A percentile compares a stretch with the other conserved stretches of the same genome.
Conservation (phyloP, 176 grass and related monocot species). For the Triticum turgidum region DNA sequence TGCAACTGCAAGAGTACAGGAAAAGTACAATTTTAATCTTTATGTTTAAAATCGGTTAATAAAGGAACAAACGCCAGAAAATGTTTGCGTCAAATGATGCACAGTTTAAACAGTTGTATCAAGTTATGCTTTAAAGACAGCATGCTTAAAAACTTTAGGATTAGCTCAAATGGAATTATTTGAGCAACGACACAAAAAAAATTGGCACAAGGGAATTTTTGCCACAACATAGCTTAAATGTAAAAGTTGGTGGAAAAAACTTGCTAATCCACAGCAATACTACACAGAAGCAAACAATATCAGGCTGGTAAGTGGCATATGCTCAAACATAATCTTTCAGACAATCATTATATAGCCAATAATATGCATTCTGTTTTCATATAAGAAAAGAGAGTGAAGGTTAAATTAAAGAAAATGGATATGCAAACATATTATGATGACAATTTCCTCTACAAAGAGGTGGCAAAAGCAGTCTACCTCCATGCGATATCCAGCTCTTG, state of each 20-base stretch:
- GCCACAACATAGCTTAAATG: background rate
- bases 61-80: background rate
- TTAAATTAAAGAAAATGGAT: conserved; percentile 6
- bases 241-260: background rate
- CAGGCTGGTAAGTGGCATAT: background rate
- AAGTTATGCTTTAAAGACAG: background rate
- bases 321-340: background rate
- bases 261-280: background rate
- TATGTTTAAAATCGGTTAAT: background rate
- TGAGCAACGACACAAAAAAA: conserved; percentile 1
- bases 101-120: background rate
- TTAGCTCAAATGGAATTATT: background rate
- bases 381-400: background rate
- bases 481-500: conserved; percentile 92
- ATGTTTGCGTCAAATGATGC: background rate
- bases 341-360: background rate
- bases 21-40: conserved; percentile 15
- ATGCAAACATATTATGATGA: conserved; percentile 8
- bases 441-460: conserved; percentile 1
- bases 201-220: background rate
- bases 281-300: background rate
- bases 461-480: conserved; percentile 54
- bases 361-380: background rate
- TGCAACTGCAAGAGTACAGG: conserved; percentile 63
- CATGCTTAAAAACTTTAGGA: background rate